These are phyloP conservation scores for Cladosporium halotolerans DNA, from an alignment of 2,329 filamentous ascomycete species.

Conservation along the genomic window DNA sequence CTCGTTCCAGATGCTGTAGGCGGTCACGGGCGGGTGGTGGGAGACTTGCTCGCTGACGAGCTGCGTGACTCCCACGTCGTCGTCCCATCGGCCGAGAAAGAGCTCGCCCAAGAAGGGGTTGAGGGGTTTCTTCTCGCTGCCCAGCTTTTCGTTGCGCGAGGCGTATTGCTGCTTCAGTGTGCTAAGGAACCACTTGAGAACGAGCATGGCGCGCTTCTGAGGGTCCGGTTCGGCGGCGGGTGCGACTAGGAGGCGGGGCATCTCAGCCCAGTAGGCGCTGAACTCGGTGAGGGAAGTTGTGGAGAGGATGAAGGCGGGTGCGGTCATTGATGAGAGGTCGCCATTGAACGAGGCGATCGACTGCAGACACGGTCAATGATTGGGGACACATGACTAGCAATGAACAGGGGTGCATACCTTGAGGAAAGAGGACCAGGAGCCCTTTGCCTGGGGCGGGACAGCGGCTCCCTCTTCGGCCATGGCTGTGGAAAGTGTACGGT, in stretches of 20 bases:
- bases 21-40: slow-evolving; percentile 92
- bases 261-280: slow-evolving; percentile 53
- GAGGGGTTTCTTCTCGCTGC: slow-evolving; percentile 94
- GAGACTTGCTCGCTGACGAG: slow-evolving; percentile 92
- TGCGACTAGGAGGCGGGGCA: slow-evolving; percentile 65
- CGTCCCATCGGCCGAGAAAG: slow-evolving; percentile 86
- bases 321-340: slow-evolving; percentile 51
- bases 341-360: slow-evolving; percentile 51
- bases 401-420: slow-evolving; percentile 32
- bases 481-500: neutral
- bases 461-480: slow-evolving; percentile 36
- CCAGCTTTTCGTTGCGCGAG: slow-evolving; percentile 68
- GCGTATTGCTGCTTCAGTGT: slow-evolving; percentile 84
- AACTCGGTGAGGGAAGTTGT: slow-evolving; percentile 52
- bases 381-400: neutral
- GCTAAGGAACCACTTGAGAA: slow-evolving; percentile 94
- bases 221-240: slow-evolving; percentile 73
- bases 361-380: slow-evolving; percentile 23
- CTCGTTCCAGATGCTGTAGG: slow-evolving; percentile 85
- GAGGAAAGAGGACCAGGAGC: slow-evolving; percentile 45
- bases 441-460: slow-evolving; percentile 41
- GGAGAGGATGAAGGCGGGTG: slow-evolving; percentile 51
- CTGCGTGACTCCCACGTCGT: slow-evolving; percentile 72
- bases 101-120: slow-evolving; percentile 95
- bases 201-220: slow-evolving; percentile 73